Conservation (phyloP, 495 filamentous ascomycete species). For the Neurospora sp. region DNA sequence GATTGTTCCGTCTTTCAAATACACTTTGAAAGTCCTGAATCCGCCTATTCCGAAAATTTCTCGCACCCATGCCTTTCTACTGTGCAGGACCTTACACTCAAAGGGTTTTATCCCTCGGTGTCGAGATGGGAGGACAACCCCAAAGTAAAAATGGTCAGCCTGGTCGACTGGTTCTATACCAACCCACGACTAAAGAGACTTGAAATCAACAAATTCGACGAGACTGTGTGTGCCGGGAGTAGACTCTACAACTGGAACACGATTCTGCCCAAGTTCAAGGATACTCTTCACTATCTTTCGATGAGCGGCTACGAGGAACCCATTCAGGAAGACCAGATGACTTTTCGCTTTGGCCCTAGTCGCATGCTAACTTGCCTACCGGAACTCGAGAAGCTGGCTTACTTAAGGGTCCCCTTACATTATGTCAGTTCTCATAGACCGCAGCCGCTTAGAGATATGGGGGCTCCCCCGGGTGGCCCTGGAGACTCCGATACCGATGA, state of each 20-base stretch:
- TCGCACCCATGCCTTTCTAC: neutral
- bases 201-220: neutral
- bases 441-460: neutral
- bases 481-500: neutral
- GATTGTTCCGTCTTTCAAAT: neutral
- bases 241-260: neutral
- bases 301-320: neutral
- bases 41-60: too few relatives aligned
- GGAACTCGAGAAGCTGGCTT: neutral
- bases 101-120: neutral
- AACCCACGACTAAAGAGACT: neutral
- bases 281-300: neutral
- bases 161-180: neutral
- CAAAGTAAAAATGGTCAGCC: neutral
- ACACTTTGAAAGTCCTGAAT: too few relatives aligned
- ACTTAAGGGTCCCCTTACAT: neutral
- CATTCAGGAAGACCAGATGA: neutral
- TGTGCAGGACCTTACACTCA: neutral
- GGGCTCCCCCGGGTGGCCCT: neutral
- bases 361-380: neutral
- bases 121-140: neutral
- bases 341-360: neutral
- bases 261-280: neutral
- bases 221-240: fast-evolving
- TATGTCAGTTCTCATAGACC: neutral